Evolutionary conservation across 306 rosid species (phyloP).

Genomic region (Hippophae gyantsensis): DNA sequence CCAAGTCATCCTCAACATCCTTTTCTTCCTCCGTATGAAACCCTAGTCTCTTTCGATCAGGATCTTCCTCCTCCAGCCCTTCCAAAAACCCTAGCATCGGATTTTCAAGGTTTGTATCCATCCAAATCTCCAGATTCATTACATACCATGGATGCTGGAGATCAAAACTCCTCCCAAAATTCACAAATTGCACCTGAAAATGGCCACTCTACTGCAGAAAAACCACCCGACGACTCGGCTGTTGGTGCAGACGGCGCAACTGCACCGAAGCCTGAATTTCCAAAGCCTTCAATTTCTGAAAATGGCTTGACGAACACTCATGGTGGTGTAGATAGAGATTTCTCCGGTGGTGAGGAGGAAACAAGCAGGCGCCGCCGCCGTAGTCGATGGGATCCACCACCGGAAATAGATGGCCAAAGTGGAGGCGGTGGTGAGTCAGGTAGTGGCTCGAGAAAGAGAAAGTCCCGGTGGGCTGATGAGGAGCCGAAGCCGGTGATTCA

Average conservation of each 20-base stretch:
- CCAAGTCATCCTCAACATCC: slow-evolving; percentile 27
- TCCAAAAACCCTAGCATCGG: not conserved
- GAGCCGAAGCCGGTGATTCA: slow-evolving; percentile 87
- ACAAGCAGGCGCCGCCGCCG: slow-evolving; percentile 73
- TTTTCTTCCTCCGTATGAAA: slow-evolving; percentile 18
- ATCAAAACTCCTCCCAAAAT: slow-evolving; percentile 1
- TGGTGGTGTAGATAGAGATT: slow-evolving; percentile 76
- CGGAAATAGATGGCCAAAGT: slow-evolving; percentile 58
- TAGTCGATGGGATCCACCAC: slow-evolving; percentile 97
- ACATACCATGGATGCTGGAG: slow-evolving; percentile 10
- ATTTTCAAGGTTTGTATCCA: slow-evolving; percentile 1
- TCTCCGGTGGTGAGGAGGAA: slow-evolving; percentile 92
- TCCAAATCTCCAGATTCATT: not conserved
- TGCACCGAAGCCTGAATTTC: slow-evolving; percentile 18
- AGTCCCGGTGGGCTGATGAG: slow-evolving; percentile 92
- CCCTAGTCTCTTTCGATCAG: slow-evolving; percentile 19
- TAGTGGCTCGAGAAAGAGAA: slow-evolving; percentile 60
- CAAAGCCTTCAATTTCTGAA: slow-evolving; percentile 47
- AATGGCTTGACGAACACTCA: slow-evolving; percentile 61
- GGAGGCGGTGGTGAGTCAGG: slow-evolving; percentile 49
- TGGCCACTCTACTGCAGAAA: slow-evolving; percentile 6
- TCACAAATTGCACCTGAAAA: not conserved
- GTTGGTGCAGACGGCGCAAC: not conserved
- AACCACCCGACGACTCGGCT: not conserved
- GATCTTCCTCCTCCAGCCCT: slow-evolving; percentile 14